Evolutionary conservation across 179 eudicot species (phyloP).

Genomic region (Spergularia azorica): DNA sequence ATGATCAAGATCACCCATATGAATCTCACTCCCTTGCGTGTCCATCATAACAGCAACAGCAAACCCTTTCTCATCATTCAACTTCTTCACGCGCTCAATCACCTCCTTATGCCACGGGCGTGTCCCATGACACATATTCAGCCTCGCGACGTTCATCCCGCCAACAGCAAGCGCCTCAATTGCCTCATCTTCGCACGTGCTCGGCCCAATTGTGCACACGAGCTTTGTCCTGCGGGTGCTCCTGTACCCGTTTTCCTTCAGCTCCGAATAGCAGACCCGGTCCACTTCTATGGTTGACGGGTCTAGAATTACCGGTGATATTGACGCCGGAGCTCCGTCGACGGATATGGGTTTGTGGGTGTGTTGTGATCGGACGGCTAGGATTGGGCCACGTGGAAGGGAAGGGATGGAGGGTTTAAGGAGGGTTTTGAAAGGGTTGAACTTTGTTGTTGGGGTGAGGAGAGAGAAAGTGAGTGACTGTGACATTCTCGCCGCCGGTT

Average conservation of each 20-base stretch:
- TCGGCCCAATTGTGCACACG: slow-evolving; percentile 80
- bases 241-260: slow-evolving; percentile 75
- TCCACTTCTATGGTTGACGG: slow-evolving; percentile 52
- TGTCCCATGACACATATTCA: slow-evolving; percentile 86
- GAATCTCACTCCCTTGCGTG: slow-evolving; percentile 96
- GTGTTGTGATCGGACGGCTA: slow-evolving; percentile 11
- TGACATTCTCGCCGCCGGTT: slow-evolving; percentile 1
- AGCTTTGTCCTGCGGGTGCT: slow-evolving; percentile 77
- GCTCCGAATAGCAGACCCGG: slow-evolving; percentile 59
- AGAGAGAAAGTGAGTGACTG: slow-evolving; percentile 16
- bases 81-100: slow-evolving; percentile 64
- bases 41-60: slow-evolving; percentile 90
- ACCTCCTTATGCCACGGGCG: slow-evolving; percentile 80
- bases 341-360: background rate
- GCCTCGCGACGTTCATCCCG: slow-evolving; percentile 90
- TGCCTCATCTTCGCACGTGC: slow-evolving; percentile 60
- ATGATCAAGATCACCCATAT: slow-evolving; percentile 76
- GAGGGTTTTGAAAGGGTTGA: slow-evolving; percentile 20
- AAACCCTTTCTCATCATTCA: slow-evolving; percentile 87
- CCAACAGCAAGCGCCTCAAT: slow-evolving; percentile 79
- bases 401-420: background rate
- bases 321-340: background rate
- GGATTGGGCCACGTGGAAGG: slow-evolving; percentile 6
- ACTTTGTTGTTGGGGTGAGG: background rate
- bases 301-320: slow-evolving; percentile 19